Evolutionary conservation across 2,329 filamentous ascomycete genomes (phyloP).

Genomic region (Colletotrichum godetiae): DNA sequence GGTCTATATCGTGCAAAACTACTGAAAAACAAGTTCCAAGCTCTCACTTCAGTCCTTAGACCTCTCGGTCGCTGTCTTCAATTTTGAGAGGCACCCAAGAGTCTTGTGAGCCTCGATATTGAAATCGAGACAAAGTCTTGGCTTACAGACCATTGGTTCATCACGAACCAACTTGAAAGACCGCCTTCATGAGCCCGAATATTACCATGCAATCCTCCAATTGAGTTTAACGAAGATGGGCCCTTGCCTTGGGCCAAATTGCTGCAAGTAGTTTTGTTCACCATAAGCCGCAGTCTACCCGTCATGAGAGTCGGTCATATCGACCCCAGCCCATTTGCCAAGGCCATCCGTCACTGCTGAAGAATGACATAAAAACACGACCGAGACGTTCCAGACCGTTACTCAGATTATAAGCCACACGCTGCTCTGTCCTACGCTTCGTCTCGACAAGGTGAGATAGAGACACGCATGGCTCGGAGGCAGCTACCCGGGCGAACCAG

Average conservation of each 20-base stretch:
- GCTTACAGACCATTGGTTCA: background rate
- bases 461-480: background rate
- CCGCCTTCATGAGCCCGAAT: background rate
- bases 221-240: accelerated
- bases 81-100: background rate
- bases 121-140: background rate
- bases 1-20: background rate
- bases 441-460: background rate
- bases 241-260: accelerated
- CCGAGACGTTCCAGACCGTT: background rate
- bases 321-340: background rate
- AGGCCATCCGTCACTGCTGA: background rate
- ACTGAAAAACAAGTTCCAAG: background rate
- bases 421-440: background rate
- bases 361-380: background rate
- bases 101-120: background rate
- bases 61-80: too few species aligned
- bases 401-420: background rate
- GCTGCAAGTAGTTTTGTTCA: background rate
- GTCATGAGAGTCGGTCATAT: background rate
- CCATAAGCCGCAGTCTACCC: background rate
- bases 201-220: background rate
- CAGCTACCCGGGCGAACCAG: background rate
- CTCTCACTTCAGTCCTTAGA: too few species aligned
- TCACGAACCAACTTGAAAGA: background rate